These are phyloP conservation scores for Hypoxylon sp. DNA, from an alignment of 2,329 filamentous ascomycete species.

Conservation along the genomic window DNA sequence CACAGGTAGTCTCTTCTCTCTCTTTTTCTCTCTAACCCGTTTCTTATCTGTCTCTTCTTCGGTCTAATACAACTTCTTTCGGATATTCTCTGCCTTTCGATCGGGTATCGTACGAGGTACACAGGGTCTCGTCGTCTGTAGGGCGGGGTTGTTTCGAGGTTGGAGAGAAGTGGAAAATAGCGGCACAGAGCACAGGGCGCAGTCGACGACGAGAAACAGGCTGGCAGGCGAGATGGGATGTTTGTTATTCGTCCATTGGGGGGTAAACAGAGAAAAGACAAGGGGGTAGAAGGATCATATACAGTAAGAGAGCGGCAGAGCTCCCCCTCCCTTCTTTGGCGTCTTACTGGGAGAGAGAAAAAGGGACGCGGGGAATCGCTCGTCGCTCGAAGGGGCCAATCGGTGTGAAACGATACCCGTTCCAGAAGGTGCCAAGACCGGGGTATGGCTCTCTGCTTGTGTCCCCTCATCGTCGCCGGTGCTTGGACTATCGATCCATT, in stretches of 20 bases:
- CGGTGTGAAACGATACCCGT: conserved; percentile 15
- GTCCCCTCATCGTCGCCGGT: no score
- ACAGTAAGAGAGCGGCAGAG: not conserved
- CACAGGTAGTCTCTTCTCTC: not conserved
- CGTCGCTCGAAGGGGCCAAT: conserved; percentile 6
- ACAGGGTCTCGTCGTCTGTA: not conserved
- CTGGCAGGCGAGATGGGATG: no score
- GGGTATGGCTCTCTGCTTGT: conserved; percentile 4
- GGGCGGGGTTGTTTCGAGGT: no score
- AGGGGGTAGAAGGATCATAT: no score
- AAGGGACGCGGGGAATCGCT: conserved; percentile 19
- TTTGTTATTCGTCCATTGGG: no score
- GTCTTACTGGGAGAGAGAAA: no score
- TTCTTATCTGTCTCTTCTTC: not conserved
- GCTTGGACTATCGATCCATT: not conserved
- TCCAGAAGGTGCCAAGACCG: conserved; percentile 23
- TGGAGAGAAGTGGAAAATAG: no score
- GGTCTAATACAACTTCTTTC: not conserved
- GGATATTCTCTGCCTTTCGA: not conserved
- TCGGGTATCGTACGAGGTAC: not conserved
- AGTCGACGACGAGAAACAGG: no score
- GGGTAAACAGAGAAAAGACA: no score
- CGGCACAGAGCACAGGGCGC: no score
- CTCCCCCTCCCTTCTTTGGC: no score
- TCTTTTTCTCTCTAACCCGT: not conserved